These are phyloP conservation scores for Ophiostoma tasmaniense DNA, from an alignment of 2,329 filamentous ascomycete genomes.

Conservation along the genomic window DNA sequence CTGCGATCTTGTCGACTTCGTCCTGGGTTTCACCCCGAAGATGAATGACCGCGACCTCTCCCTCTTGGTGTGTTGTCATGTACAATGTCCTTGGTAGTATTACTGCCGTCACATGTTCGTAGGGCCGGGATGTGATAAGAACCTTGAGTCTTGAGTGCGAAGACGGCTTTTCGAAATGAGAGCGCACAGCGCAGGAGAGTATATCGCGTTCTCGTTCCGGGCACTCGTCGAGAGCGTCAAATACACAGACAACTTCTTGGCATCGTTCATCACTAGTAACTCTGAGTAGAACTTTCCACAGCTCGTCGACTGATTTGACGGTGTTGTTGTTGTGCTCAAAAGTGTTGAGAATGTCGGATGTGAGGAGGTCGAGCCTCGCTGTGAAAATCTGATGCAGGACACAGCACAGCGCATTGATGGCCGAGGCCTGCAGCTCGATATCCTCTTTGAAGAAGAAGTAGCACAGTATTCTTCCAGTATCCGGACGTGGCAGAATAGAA, in stretches of 20 bases:
- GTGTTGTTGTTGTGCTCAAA: neutral
- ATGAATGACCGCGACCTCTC: neutral
- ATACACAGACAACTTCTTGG: neutral
- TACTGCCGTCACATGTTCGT: neutral
- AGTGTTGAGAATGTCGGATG: neutral
- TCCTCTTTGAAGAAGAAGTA: neutral
- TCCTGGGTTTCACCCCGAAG: neutral
- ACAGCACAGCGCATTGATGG: neutral
- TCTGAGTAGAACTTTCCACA: neutral
- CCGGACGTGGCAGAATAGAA: neutral
- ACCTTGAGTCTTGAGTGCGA: neutral
- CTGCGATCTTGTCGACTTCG: neutral
- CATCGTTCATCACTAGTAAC: neutral
- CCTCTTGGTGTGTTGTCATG: neutral
- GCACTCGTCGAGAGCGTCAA: neutral
- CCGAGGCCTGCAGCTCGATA: neutral
- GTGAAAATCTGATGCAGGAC: neutral
- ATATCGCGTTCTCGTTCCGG: neutral
- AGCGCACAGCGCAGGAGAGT: neutral
- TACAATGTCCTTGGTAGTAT: neutral
- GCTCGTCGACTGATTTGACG: neutral
- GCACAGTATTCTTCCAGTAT: neutral
- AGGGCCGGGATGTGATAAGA: neutral
- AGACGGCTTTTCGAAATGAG: neutral
- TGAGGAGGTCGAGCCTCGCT: neutral